These are phyloP conservation scores for Panellus pusillus DNA, from an alignment of 768 basidiomycete species.

Conservation along the genomic window DNA sequence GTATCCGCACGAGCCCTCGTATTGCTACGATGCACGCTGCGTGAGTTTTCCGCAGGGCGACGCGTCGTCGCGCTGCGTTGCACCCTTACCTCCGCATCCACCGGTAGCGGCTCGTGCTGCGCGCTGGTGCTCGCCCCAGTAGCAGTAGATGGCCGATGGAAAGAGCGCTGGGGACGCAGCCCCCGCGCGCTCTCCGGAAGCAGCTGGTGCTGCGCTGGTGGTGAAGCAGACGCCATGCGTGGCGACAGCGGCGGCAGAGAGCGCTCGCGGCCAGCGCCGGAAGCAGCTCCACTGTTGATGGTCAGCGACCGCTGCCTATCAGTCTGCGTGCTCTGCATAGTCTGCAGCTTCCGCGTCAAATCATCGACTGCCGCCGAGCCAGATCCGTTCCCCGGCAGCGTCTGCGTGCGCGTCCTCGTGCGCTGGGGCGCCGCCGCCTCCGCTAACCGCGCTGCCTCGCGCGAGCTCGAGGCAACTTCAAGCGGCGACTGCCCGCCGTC, in stretches of 20 bases:
- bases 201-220: conserved; percentile 24
- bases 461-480: conserved; percentile 13
- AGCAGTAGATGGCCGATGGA: conserved; percentile 49
- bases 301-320: conserved; percentile 54
- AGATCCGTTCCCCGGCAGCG: conserved; percentile 37
- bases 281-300: conserved; percentile 22
- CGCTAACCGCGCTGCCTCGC: conserved; percentile 18
- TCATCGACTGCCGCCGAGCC: conserved; percentile 56
- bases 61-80: conserved; percentile 38
- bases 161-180: conserved; percentile 58
- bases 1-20: conserved; percentile 8
- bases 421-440: conserved; percentile 20
- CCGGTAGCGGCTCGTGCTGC: conserved; percentile 30
- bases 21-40: neutral
- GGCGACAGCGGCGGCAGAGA: conserved; percentile 2
- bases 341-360: conserved; percentile 56
- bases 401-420: conserved; percentile 42
- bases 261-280: conserved; percentile 3
- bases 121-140: conserved; percentile 32
- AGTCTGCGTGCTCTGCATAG: conserved; percentile 39
- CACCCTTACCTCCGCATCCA: conserved; percentile 33
- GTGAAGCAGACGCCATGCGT: conserved; percentile 8
- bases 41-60: conserved; percentile 16
- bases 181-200: conserved; percentile 23
- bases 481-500: conserved; percentile 27